Evolutionary conservation across 495 filamentous ascomycete genomes (phyloP).

Genomic region (Terfezia boudieri): DNA sequence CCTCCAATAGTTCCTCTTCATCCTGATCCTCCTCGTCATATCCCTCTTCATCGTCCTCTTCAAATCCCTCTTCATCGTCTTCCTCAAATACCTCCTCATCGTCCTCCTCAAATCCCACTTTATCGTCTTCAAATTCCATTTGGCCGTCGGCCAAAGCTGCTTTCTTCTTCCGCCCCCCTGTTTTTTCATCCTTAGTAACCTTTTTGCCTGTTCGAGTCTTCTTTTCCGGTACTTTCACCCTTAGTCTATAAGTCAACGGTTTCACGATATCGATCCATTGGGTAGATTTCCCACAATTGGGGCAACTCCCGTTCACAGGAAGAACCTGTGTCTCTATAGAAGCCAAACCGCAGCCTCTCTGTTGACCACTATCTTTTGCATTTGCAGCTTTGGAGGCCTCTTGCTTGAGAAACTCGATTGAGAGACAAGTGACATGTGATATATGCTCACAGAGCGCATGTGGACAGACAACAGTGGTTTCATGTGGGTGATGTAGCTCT

Average conservation of each 20-base stretch:
- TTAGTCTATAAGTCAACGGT: slow-evolving; percentile 38
- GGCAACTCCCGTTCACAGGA: slow-evolving; percentile 51
- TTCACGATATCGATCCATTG: slow-evolving; percentile 61
- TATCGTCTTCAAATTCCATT: no score
- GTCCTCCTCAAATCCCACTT: not conserved
- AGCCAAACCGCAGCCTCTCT: not conserved
- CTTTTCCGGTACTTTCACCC: not conserved
- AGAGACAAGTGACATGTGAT: slow-evolving; percentile 60
- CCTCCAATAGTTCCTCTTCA: not conserved
- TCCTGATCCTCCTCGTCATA: not conserved
- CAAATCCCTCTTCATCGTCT: no score
- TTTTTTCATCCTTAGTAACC: not conserved
- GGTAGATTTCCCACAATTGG: slow-evolving; percentile 37
- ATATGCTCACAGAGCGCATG: slow-evolving; percentile 38
- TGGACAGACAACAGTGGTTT: slow-evolving; percentile 47
- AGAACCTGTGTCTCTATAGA: slow-evolving; percentile 27
- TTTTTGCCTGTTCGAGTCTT: not conserved
- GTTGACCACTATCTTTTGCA: slow-evolving; percentile 8
- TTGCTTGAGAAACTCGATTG: slow-evolving; percentile 33
- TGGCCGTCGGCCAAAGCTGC: no score
- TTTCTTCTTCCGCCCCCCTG: not conserved
- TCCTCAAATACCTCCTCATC: not conserved
- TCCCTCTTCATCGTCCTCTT: no score
- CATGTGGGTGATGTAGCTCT: slow-evolving; percentile 25
- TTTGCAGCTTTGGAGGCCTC: slow-evolving; percentile 5